Base-by-base conservation (phyloP, 768 basidiomycete species). In the Megacollybia marginata region DNA sequence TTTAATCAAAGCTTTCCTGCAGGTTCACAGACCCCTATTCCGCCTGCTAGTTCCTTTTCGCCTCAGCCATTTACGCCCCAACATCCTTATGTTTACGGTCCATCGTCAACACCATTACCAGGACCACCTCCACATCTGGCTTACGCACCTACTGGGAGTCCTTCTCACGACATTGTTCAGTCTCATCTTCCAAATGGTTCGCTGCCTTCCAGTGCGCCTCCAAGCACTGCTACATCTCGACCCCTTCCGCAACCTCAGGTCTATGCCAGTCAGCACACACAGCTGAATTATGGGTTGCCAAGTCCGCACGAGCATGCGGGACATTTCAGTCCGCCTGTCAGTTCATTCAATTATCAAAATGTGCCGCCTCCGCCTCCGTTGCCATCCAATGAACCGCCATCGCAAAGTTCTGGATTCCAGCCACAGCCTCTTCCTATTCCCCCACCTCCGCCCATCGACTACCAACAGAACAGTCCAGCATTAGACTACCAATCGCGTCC, bases 241-340 rank as follows among this genome's bases (percentile, higher is more conserved):
- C 74, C 76, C 28, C 59, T 75, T 20, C 75, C 75, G 20, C 69
- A 62, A 49, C 74, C 75, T 12, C 75, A 74, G 59, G 55, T 66
- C 47, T 67, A 73, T 55, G 23, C 23, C 23, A 28, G 23, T 28
- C 23, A 28, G 23, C 23, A 28, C 23, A 6, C 23, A 28, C 49
- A 9, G 32, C 44, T 12, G 48, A 18, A 36, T 5, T 5, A 63
- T 49, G 57, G 31, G 47, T 52, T 28, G 6, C 4, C 4, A 28
- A 28, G 23, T 28, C 23, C 23, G 23, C 23, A 28, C 23, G 23
- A 28, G 6, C 23, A 28, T 28, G 23, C 23, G 23, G 23, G 23
- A 28, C 23, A 28, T 28, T 28, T 28, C 6, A 28, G 23, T 28
- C 23, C 23, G 6, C 23, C 23, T 28, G 23, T 28, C 23, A 28